Conservation (phyloP, 371 early-diverging fungal species). For the Actinomortierella ambigua region DNA sequence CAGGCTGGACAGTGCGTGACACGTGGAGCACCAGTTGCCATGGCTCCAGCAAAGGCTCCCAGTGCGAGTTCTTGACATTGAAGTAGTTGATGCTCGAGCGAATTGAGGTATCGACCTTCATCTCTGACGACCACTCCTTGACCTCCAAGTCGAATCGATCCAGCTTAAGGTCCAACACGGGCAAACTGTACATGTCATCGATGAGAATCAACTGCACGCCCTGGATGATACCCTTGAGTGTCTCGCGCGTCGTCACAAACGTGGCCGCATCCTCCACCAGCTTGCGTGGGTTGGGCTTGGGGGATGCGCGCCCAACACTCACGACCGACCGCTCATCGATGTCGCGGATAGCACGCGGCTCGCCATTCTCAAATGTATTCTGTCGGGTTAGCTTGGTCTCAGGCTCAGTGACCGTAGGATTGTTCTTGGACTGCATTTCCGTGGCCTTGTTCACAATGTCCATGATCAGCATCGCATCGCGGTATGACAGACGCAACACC, state of each 20-base stretch:
- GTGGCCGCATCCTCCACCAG: conserved; percentile 26
- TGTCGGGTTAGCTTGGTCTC: conserved; percentile 8
- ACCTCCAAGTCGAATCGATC: conserved; percentile 80
- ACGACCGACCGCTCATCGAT: conserved; percentile 12
- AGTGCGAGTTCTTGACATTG: conserved; percentile 95
- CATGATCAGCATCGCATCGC: conserved; percentile 82
- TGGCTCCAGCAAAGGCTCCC: conserved; percentile 97
- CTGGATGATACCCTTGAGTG: conserved; percentile 65
- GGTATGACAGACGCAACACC: conserved; percentile 75
- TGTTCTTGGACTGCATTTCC: conserved; percentile 57
- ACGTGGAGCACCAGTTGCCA: conserved; percentile 75
- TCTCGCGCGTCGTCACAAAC: conserved; percentile 55
- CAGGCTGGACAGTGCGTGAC: conserved; percentile 40
- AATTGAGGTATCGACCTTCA: conserved; percentile 76
- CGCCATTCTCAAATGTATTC: conserved; percentile 2
- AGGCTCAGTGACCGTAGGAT: conserved; percentile 15
- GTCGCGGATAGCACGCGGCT: conserved; percentile 21
- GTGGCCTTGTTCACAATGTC: conserved; percentile 79
- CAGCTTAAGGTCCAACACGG: conserved; percentile 87
- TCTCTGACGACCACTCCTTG: conserved; percentile 85
- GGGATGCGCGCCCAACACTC: conserved; percentile 9
- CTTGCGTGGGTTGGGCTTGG: conserved; percentile 23
- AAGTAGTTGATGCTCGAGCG: conserved; percentile 86
- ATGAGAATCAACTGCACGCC: conserved; percentile 87
- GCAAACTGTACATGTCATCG: conserved; percentile 90